Evolutionary conservation across 2,329 filamentous ascomycete species (phyloP).

Genomic region (Monosporascus sp.): DNA sequence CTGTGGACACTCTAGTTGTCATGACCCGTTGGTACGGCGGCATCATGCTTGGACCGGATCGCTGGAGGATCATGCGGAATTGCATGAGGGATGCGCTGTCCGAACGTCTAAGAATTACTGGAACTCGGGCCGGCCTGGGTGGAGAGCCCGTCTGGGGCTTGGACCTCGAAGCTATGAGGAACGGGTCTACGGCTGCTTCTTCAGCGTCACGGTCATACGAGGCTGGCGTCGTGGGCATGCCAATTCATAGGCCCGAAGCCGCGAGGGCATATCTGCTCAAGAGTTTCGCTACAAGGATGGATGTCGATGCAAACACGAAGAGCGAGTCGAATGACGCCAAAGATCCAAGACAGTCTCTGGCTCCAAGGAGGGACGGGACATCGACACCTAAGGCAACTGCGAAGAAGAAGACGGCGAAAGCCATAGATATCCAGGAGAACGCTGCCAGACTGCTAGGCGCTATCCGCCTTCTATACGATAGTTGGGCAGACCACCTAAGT

Average conservation of each 20-base stretch:
- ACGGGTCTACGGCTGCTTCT: constrained; percentile 26
- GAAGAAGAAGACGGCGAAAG: constrained; percentile 50
- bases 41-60: constrained; percentile 54
- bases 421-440: constrained; percentile 55
- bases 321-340: constrained; percentile 1
- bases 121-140: constrained; percentile 33
- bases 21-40: constrained; percentile 60
- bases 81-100: constrained; percentile 51
- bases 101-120: constrained; percentile 41
- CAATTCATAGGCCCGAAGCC: constrained; percentile 68
- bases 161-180: constrained; percentile 47
- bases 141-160: constrained; percentile 58
- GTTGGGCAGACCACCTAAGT: constrained; percentile 63
- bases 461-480: constrained; percentile 65
- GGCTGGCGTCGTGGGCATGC: constrained; percentile 48
- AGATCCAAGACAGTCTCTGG: constrained; percentile 1
- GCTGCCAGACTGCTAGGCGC: constrained; percentile 65
- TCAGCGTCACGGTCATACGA: constrained; percentile 23
- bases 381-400: constrained; percentile 18
- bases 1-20: constrained; percentile 50
- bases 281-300: constrained; percentile 49
- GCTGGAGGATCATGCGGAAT: constrained; percentile 58
- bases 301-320: constrained; percentile 6
- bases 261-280: constrained; percentile 55
- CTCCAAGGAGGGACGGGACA: constrained; percentile 6